These are phyloP conservation scores for Cladosporium sp. DNA, from an alignment of 2,329 filamentous ascomycete species.

Conservation along the genomic window DNA sequence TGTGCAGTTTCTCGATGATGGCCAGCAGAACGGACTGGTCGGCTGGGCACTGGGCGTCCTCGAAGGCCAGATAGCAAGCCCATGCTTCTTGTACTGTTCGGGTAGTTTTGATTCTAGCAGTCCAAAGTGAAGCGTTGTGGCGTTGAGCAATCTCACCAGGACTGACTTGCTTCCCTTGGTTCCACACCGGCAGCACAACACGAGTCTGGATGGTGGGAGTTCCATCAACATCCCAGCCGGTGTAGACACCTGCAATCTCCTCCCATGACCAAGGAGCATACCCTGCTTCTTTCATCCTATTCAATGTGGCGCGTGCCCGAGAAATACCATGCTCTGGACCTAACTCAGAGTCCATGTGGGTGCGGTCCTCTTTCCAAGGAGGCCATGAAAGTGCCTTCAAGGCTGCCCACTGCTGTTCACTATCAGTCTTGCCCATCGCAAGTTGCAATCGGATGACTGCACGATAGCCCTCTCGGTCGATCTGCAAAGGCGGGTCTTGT, in stretches of 20 bases:
- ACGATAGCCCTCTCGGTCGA: slow-evolving; percentile 60
- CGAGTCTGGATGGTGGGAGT: slow-evolving; percentile 65
- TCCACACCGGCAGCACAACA: slow-evolving; percentile 39
- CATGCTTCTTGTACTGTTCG: slow-evolving; percentile 64
- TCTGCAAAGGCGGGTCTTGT: slow-evolving; percentile 53
- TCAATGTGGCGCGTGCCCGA: slow-evolving; percentile 56
- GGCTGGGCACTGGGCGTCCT: slow-evolving; percentile 43
- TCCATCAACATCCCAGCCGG: slow-evolving; percentile 63
- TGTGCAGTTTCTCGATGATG: slow-evolving; percentile 59
- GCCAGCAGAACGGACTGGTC: slow-evolving; percentile 52
- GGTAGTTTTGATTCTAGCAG: slow-evolving; percentile 59
- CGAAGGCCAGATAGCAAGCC: slow-evolving; percentile 62
- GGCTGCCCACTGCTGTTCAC: slow-evolving; percentile 59
- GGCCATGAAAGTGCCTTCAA: slow-evolving; percentile 64
- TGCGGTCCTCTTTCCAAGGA: slow-evolving; percentile 63
- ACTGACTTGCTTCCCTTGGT: background rate
- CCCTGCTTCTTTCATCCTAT: slow-evolving; percentile 60
- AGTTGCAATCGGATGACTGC: slow-evolving; percentile 59
- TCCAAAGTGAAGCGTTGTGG: slow-evolving; percentile 48
- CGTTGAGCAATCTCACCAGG: background rate
- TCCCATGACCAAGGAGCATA: slow-evolving; percentile 56
- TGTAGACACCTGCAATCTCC: slow-evolving; percentile 52
- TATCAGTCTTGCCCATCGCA: slow-evolving; percentile 55
- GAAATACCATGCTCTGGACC: slow-evolving; percentile 58
- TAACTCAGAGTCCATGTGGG: slow-evolving; percentile 60